These are phyloP conservation scores for Xylaria telfairii DNA, from an alignment of 495 filamentous ascomycete species.

Conservation along the genomic window DNA sequence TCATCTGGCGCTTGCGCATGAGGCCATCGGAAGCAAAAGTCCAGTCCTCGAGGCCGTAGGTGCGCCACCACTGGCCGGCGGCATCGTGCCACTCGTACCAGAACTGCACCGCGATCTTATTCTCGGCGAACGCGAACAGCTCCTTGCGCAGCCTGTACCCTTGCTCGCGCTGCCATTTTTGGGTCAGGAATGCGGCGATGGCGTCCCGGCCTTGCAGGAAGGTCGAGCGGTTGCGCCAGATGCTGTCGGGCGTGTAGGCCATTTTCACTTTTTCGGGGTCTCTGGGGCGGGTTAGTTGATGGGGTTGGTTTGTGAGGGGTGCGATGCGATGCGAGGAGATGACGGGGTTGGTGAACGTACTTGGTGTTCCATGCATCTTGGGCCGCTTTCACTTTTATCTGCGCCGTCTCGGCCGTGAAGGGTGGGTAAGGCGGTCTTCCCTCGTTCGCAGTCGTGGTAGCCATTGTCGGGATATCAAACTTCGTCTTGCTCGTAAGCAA, in stretches of 20 bases:
- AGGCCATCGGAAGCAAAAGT: constrained; percentile 80
- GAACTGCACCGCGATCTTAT: constrained; percentile 85
- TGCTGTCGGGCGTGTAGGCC: constrained; percentile 76
- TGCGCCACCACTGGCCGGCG: constrained; percentile 83
- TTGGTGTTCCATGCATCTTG: constrained; percentile 87
- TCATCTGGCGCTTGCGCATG: constrained; percentile 92
- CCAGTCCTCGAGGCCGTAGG: constrained; percentile 92
- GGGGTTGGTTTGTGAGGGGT: not conserved
- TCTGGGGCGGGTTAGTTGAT: constrained; percentile 48
- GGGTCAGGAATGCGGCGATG: constrained; percentile 73
- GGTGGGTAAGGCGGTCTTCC: constrained; percentile 66
- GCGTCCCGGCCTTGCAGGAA: constrained; percentile 73
- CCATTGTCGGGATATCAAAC: not conserved
- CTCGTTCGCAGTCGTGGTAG: constrained; percentile 23
- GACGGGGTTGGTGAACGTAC: constrained; percentile 48
- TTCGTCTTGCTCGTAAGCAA: not conserved
- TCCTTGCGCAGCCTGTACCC: constrained; percentile 85
- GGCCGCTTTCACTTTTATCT: constrained; percentile 81
- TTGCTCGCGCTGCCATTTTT: constrained; percentile 79
- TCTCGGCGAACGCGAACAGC: constrained; percentile 75
- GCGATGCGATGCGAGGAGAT: constrained; percentile 19
- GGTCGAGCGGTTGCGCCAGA: constrained; percentile 81
- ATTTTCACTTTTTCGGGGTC: constrained; percentile 67
- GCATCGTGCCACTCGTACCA: constrained; percentile 89
- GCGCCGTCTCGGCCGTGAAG: constrained; percentile 76